Evolutionary conservation across 2,329 filamentous ascomycete genomes (phyloP), one percentile per base, ranked within the genome.

Genomic region (Ophiobolus disseminans): DNA sequence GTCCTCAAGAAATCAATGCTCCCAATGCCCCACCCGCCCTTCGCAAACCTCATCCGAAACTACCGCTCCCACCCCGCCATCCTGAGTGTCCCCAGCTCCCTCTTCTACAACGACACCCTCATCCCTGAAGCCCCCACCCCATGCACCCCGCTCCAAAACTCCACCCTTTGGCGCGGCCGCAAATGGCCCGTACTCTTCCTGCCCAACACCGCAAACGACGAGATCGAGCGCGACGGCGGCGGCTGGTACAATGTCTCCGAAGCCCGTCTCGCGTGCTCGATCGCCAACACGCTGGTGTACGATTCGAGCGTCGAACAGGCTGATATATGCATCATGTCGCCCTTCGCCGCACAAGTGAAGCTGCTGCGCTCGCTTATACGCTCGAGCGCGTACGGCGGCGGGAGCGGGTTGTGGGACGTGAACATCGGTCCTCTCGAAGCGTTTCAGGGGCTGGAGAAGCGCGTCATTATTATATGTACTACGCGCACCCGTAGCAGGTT

Each of bases 1-100:
- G 58, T 68, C 5, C 55, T 72, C 23, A 65, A 56, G 17, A 53
- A 53, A 32, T 50, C 53, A 7, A 73, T 75, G 69, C 60, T 75
- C 4, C 76, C 75, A 26, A 74, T 78, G 20, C 58, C 65, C 21
- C 70, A 71, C 20, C 73, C 76, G n/a, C 68, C 76, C 1, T 79
- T 79, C 53, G 64, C 71, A 25, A 75, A 78, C 40, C 63, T 79
- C 1, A 71, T 73, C 13, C 69, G 75, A 21, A 78, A 79, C 56
- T 79, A 79, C 58, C 74, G 77, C 44, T 78, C 76, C 28, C 76
- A 79, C 45, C 72, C 74, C 5, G 68, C 76, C 19, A 78, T 79
- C 45, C 66, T 79, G 20, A 68, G 69, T 11, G 65, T 76, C 4
- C 74, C 76, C 2, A 73, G 66, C 22, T 58, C 66, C 1, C 62